Percentiles rank a stretch among this genome's conserved stretches.
phyloP scores from a whole-genome alignment of 2,329 filamentous ascomycete genomes.

The Trichoderma koningii region DNA sequence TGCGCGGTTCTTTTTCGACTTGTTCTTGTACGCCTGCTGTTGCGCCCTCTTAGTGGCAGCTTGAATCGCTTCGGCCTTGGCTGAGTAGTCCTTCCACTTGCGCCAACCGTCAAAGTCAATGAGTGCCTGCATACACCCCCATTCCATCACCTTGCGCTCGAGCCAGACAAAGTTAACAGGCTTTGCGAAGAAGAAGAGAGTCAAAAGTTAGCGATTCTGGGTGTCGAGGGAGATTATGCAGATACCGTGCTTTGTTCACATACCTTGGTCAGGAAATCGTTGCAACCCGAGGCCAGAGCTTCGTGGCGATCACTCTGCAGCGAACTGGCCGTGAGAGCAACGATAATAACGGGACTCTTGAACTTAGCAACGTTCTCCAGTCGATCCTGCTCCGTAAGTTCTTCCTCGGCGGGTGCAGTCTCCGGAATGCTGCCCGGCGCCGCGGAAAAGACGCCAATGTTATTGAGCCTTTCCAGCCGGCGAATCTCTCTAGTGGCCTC shows the following conservation, averaged over 20 bases:
- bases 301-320: slow-evolving; percentile 95
- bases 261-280: slow-evolving; percentile 98
- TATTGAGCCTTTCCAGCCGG: slow-evolving; percentile 83
- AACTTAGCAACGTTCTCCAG: slow-evolving; percentile 71
- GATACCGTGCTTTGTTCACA: slow-evolving; percentile 32
- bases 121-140: slow-evolving; percentile 98
- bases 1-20: slow-evolving; percentile 50
- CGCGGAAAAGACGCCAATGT: slow-evolving; percentile 85
- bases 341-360: slow-evolving; percentile 97
- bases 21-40: slow-evolving; percentile 38
- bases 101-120: slow-evolving; percentile 99
- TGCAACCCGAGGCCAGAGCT: slow-evolving; percentile 91
- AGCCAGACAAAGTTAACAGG: slow-evolving; percentile 98
- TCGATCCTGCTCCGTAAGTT: slow-evolving; percentile 66
- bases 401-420: slow-evolving; percentile 45
- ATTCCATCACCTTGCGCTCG: slow-evolving; percentile 96
- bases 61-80: slow-evolving; percentile 49
- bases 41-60: slow-evolving; percentile 45
- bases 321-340: slow-evolving; percentile 90
- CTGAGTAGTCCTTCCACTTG: slow-evolving; percentile 86
- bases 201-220: neutral
- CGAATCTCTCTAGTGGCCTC: slow-evolving; percentile 95
- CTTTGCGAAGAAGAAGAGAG: slow-evolving; percentile 46
- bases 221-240: neutral
- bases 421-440: slow-evolving; percentile 56